Evolutionary conservation across 768 basidiomycete genomes (phyloP).

Genomic region (Leccinum olivaceopallidum): DNA sequence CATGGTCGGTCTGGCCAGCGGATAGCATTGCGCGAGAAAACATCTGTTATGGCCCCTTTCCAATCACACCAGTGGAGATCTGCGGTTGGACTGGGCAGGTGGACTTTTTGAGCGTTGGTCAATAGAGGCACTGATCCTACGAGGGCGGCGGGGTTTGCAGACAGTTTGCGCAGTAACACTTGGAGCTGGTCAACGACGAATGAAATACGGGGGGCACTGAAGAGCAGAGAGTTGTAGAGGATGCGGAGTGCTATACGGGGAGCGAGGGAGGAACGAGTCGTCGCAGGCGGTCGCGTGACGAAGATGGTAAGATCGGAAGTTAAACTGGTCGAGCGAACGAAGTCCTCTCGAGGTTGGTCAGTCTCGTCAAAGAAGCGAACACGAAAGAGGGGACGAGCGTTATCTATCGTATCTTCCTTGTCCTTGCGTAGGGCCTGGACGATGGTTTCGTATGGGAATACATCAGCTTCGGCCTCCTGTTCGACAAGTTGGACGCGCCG

Average conservation of each 20-base stretch:
- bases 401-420: constrained; percentile 58
- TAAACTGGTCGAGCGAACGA: constrained; percentile 75
- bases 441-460: constrained; percentile 78
- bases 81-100: constrained; percentile 80
- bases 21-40: constrained; percentile 87
- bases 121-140: constrained; percentile 82
- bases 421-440: constrained; percentile 65
- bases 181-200: constrained; percentile 86
- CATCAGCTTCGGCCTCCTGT: constrained; percentile 77
- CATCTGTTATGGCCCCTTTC: constrained; percentile 95
- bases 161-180: constrained; percentile 68
- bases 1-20: constrained; percentile 81
- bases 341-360: constrained; percentile 68
- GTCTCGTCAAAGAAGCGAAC: constrained; percentile 98
- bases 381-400: constrained; percentile 70
- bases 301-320: constrained; percentile 95
- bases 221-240: constrained; percentile 93
- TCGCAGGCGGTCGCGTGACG: constrained; percentile 69
- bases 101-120: constrained; percentile 64
- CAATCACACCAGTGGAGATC: constrained; percentile 97
- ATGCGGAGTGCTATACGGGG: constrained; percentile 79
- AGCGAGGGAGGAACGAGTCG: constrained; percentile 68
- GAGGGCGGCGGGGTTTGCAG: constrained; percentile 62
- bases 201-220: constrained; percentile 74
- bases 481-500: constrained; percentile 84